phyloP scores from a whole-genome alignment of 2,329 filamentous ascomycete species.

The Epichloe typhina region DNA sequence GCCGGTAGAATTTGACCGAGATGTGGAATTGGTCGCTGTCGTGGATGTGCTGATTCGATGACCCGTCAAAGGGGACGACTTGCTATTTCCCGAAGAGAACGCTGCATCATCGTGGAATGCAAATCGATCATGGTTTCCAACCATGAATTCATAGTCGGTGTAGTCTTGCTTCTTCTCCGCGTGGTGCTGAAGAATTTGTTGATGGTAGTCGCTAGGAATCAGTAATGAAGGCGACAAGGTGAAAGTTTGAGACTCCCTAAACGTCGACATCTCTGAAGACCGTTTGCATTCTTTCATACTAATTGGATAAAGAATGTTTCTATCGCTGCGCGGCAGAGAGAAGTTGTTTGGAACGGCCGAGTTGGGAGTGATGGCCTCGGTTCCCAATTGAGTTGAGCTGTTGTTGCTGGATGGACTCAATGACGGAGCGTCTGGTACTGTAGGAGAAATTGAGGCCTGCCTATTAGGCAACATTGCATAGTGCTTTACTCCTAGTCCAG shows the following conservation, averaged over 20 bases:
- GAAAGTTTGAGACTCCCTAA: constrained; percentile 46
- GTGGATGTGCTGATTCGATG: constrained; percentile 43
- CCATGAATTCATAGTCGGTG: constrained; percentile 20
- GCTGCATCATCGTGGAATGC: constrained; percentile 10
- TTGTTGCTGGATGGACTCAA: constrained; percentile 36
- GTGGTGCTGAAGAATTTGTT: constrained; percentile 32
- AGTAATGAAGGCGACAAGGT: constrained; percentile 48
- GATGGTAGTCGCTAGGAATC: constrained; percentile 45
- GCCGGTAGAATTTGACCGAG: constrained; percentile 32
- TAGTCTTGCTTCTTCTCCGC: constrained; percentile 14
- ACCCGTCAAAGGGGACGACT: constrained; percentile 12
- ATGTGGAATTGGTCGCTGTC: constrained; percentile 34
- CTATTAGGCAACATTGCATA: constrained; percentile 6
- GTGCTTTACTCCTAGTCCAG: constrained; percentile 11
- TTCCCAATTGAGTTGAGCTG: constrained; percentile 21
- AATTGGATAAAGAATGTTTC: constrained; percentile 17
- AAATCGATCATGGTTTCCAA: constrained; percentile 5
- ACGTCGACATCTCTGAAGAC: constrained; percentile 37
- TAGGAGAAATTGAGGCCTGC: constrained; percentile 15
- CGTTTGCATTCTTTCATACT: constrained; percentile 24
- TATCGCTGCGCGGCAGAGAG: constrained; percentile 32
- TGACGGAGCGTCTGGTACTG: constrained; percentile 28
- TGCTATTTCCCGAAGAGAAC: constrained; percentile 7
- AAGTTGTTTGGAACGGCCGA: constrained; percentile 33
- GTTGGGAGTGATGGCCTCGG: constrained; percentile 32